These are phyloP conservation scores for Podaxis sp. DNA, from an alignment of 768 basidiomycete species.

Conservation along the genomic window DNA sequence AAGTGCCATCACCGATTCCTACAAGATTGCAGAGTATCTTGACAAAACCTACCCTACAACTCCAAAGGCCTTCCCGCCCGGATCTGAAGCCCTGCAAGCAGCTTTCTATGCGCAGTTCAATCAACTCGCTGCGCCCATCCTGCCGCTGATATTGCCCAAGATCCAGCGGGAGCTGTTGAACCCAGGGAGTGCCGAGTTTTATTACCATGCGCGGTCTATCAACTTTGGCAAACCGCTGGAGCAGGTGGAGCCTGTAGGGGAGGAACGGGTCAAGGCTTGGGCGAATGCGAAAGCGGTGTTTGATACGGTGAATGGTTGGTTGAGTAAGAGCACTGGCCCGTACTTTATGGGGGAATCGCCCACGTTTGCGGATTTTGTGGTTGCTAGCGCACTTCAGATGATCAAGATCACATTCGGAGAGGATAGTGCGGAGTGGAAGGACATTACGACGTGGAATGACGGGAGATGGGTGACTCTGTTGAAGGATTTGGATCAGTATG, in stretches of 20 bases:
- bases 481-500: constrained; percentile 21
- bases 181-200: constrained; percentile 18
- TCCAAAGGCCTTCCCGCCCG: constrained; percentile 30
- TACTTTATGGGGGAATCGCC: constrained; percentile 6
- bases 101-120: constrained; percentile 15
- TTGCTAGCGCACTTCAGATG: constrained; percentile 30
- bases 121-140: background rate
- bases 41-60: constrained; percentile 46
- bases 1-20: constrained; percentile 36
- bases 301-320: constrained; percentile 5
- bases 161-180: constrained; percentile 13
- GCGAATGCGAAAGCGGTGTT: constrained; percentile 1
- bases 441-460: constrained; percentile 33
- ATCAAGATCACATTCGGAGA: constrained; percentile 29
- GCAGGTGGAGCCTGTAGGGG: constrained; percentile 2
- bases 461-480: constrained; percentile 35
- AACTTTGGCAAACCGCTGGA: constrained; percentile 2
- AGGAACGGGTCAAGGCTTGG: background rate
- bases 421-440: constrained; percentile 35
- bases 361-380: constrained; percentile 37
- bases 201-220: constrained; percentile 16
- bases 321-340: background rate
- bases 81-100: constrained; percentile 17
- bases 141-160: constrained; percentile 15
- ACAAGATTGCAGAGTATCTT: constrained; percentile 45